Base-by-base conservation (phyloP, 2,329 filamentous ascomycete species). In the Cytospora chrysosperma region DNA sequence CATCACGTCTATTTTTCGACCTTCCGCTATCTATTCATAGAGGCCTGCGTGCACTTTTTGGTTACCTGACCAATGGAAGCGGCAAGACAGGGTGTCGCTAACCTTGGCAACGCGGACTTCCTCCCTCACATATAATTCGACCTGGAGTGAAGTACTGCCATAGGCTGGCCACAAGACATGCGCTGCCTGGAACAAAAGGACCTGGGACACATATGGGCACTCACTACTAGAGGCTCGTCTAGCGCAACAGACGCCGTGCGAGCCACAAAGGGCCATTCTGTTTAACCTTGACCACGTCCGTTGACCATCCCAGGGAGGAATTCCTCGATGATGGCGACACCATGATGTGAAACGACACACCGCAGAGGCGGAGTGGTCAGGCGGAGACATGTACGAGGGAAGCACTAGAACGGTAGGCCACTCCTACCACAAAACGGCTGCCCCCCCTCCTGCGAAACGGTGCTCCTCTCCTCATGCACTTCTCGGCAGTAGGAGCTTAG, bases 401-500 rank as follows among this genome's bases (percentile, higher is more conserved):
- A 28, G 28, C 2, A 47, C 2, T 12, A 32, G 43, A 32, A 37
- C 50, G 58, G 58, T 52, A 19, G 34, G n/a, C n/a, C n/a, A n/a
- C 12, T 30, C 28, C 28, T 9, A 30, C 9, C 32, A 54, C 27
- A n/a, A 27, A 24, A 24, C 27, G 50, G 24, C 58, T 61, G 37
- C n/a, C 28, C 43, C 56, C 4, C 24, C 37, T 27, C 17, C 8
- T 19, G 24, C 51, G 27, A 61, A 55, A 61, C 58, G 58, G 58
- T 49, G 58, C 13, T 34, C n/a, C n/a, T n/a, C n/a, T 19, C 37
- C 37, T 61, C 58, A 52, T 52, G 30, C 27, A 49, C 58, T 34
- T 26, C 51, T 55, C 58, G 58, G 58, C 58, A 61, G 58, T 55
- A 43, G 51, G 43, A n/a, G 32, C 51, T 55, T 61, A 61, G 58